Evolutionary conservation across 805 yeast species (phyloP).

Genomic region (Wickerhamiella allomyrinae): DNA sequence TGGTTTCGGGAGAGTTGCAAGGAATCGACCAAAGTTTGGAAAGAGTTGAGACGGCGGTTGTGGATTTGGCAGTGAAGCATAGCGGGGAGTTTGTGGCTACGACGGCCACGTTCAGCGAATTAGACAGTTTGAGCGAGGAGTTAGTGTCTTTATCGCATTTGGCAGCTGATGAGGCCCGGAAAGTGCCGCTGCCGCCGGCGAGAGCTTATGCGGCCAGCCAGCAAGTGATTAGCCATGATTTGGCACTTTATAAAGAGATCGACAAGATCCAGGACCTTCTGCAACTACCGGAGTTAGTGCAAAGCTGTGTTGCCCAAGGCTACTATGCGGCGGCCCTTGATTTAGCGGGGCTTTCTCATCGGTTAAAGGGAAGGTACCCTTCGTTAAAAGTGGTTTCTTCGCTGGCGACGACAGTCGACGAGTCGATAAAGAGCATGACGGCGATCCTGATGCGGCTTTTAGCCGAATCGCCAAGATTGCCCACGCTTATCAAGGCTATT

Average conservation of each 20-base stretch:
- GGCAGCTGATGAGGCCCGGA: conserved; percentile 12
- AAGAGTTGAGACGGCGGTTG: conserved; percentile 3
- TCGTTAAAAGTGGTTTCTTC: conserved; percentile 37
- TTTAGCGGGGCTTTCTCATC: conserved; percentile 55
- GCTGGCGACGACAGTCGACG: conserved; percentile 40
- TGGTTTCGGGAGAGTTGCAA: conserved; percentile 10
- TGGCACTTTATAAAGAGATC: conserved; percentile 33
- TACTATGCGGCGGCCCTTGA: conserved; percentile 84
- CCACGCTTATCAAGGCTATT: conserved; percentile 63
- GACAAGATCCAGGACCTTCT: conserved; percentile 63
- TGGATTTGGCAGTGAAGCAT: conserved; percentile 9
- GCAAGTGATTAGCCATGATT: conserved; percentile 29
- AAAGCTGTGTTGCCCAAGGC: conserved; percentile 74
- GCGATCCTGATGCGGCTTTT: conserved; percentile 53
- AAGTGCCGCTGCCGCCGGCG: conserved; percentile 13
- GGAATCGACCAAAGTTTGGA: conserved; percentile 5
- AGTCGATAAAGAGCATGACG: conserved; percentile 44
- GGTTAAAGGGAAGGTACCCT: conserved; percentile 59
- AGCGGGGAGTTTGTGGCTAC: conserved; percentile 9
- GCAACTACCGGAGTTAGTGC: conserved; percentile 70
- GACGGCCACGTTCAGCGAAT: conserved; percentile 8
- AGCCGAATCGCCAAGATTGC: conserved; percentile 62
- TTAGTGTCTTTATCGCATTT: conserved; percentile 5
- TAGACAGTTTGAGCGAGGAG: conserved; percentile 5
- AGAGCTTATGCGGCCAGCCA: conserved; percentile 11